Base-by-base conservation (phyloP, 257 asterid species). In the Gentiana dahurica region DNA sequence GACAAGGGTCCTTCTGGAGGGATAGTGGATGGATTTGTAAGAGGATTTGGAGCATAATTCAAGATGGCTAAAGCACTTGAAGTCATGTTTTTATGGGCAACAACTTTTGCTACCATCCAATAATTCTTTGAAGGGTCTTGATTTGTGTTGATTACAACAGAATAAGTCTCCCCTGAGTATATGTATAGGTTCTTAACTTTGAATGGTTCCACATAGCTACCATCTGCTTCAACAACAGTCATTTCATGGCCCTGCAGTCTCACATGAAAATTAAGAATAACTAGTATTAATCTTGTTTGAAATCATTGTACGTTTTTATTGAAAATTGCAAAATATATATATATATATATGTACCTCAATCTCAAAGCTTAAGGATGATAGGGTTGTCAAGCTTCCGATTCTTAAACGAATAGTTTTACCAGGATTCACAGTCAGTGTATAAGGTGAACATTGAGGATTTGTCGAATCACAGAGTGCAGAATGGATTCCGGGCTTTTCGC, bases 221-320 rank as follows among this genome's bases (percentile, higher is more conserved):
- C 65, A 51, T 61, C 65, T 2, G 65, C 65, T 61, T 61, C 65
- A 37, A 61, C 65, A 8, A 61, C 49, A 2, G 57, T 51, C 65
- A 61, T 61, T n/a, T 61, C 39, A 38, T 61, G 65, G 34, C 57
- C 57, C 65, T 61, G 65, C 53, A 58, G 8, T 33, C 4, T 51
- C 5, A 11, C 13, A 51, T 11, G 13, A 5, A 12, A 7, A 51
- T 11, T 15, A 51, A 51, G 6, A 4, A 44, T 4, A 44, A 10
- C 48, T 4, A 44, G 10, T 44, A 4, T 44, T 4, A 6, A 44
- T 44, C 8, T 44, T 4, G 6, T 6, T 44, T 44, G 8, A 44
- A 4, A 6, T 4, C 8, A 4, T 10, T 4, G 10, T 6, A 44
- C 6, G 48, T 10, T 44, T 44, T 10, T 44, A 44, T 44, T 44